These are phyloP conservation scores for Diaporthe vaccinii DNA, from an alignment of 2,329 filamentous ascomycete genomes.

Conservation along the genomic window DNA sequence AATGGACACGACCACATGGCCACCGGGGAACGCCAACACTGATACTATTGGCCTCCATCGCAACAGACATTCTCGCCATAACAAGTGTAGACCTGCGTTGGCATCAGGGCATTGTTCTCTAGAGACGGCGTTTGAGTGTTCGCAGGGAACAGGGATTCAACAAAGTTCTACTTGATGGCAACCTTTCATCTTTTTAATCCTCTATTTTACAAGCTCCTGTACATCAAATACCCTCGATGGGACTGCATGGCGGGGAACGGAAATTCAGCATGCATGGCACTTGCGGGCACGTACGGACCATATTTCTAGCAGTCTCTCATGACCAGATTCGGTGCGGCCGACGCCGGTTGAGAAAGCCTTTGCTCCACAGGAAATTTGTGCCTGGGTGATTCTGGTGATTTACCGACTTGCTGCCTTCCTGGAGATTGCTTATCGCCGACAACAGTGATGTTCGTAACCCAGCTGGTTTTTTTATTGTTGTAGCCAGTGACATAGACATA, in stretches of 20 bases:
- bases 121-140: background rate
- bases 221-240: background rate
- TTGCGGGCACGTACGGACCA: background rate
- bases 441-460: background rate
- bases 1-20: background rate
- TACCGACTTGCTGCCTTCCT: background rate
- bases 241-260: conserved; percentile 22
- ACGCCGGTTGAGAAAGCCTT: background rate
- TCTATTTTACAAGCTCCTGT: background rate
- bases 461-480: no score
- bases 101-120: background rate
- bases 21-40: background rate
- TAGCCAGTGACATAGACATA: no score
- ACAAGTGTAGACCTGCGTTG: background rate
- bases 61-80: background rate
- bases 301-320: conserved; percentile 26
- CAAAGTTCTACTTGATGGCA: conserved; percentile 1
- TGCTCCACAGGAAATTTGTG: background rate
- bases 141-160: background rate
- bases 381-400: background rate
- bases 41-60: background rate
- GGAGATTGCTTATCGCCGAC: background rate
- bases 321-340: background rate
- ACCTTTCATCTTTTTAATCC: background rate
- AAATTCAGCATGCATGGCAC: background rate